Evolutionary conservation across 2,329 filamentous ascomycete species (phyloP), one percentile per base, ranked within the genome.

Genomic region (Boeremia lycopersici): DNA sequence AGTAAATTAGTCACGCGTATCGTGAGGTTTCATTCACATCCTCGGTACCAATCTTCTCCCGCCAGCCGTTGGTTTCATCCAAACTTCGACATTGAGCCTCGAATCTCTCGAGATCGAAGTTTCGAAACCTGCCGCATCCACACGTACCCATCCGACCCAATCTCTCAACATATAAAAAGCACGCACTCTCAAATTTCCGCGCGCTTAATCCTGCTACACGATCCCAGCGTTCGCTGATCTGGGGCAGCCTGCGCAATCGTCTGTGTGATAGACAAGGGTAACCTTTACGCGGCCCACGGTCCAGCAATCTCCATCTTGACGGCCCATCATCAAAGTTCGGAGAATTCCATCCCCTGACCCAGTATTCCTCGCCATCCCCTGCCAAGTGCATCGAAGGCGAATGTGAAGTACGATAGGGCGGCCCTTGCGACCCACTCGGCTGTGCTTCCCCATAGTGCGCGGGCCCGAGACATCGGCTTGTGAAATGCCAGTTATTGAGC

Each of bases 281-380:
- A 9, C 41, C 46, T 26, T 40, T 13, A 19, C 30, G 42, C 41
- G 47, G 46, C 46, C 6, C 13, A 15, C 30, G 42, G 36, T 44
- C 17, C 9, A 40, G 26, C 30, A 28, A 19, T 17, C 12, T 28
- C n/a, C 17, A 11, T 28, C 33, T 26, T 30, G n/a, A 43, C 44
- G 28, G 23, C 13, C 52, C 41, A 17, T 33, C 19, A 40, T 42
- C 17, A 31, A 49, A 31, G 10, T 26, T 50, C 46, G 52, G 46
- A 47, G 46, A 38, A 31, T 50, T 47, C 38, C 9, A 1, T 41
- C 35, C 52, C 46, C 38, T 41, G 46, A 50, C 46, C 52, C 52
- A 38, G 6, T 36, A 0, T 36, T 41, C 26, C 47, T 36, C 25
- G 10, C 4, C 28, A 33, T 23, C 17, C 42, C 45, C 34, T 54